Conservation (phyloP, 768 basidiomycete genomes). For the Lactarius tabidus region DNA sequence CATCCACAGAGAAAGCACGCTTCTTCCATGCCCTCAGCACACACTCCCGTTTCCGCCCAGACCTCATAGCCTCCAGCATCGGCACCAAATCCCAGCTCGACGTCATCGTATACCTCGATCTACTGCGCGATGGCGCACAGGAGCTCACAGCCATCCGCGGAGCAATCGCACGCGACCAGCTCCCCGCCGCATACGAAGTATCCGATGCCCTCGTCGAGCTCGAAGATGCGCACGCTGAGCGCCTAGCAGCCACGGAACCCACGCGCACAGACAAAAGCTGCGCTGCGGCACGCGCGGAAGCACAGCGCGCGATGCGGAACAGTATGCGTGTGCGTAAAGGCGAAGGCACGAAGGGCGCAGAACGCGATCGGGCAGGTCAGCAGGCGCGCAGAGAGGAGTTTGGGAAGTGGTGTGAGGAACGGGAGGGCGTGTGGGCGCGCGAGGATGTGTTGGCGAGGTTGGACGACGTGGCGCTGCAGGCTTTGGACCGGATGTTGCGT, state of each 20-base stretch:
- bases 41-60: constrained; percentile 69
- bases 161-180: constrained; percentile 10
- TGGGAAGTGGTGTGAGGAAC: constrained; percentile 2
- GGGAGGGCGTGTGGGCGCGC: constrained; percentile 21
- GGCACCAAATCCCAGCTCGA: constrained; percentile 62
- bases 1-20: constrained; percentile 55
- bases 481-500: constrained; percentile 29
- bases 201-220: constrained; percentile 9
- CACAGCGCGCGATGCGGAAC: not conserved
- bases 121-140: constrained; percentile 33
- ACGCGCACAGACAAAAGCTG: not conserved
- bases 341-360: not conserved
- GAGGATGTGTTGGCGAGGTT: constrained; percentile 36
- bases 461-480: constrained; percentile 35
- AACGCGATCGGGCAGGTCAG: constrained; percentile 31
- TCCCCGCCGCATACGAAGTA: constrained; percentile 21
- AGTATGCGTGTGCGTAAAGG: constrained; percentile 2
- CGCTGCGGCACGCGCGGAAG: not conserved
- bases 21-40: constrained; percentile 70
- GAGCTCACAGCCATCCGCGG: not conserved
- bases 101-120: constrained; percentile 61
- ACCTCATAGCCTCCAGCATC: constrained; percentile 68
- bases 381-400: constrained; percentile 8
- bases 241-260: constrained; percentile 7
- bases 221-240: constrained; percentile 14